Conservation (phyloP, 2,329 filamentous ascomycete genomes). For the Colletotrichum camelliae region DNA sequence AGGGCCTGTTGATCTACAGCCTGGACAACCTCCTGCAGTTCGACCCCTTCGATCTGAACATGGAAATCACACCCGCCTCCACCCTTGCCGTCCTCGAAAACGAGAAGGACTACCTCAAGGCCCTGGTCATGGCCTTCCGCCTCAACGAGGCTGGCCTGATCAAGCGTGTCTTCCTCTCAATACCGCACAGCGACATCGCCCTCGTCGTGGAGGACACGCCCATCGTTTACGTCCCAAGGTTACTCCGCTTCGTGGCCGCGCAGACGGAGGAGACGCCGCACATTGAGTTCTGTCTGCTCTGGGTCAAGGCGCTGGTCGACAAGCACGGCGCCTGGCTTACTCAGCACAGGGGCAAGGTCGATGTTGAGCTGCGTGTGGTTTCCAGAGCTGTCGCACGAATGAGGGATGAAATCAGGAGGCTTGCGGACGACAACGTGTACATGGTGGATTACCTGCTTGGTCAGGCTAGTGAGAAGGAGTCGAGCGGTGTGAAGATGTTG, state of each 20-base stretch:
- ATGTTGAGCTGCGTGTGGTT: conserved; percentile 83
- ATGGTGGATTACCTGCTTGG: conserved; percentile 81
- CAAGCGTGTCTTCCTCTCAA: conserved; percentile 82
- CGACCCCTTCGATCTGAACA: conserved; percentile 94
- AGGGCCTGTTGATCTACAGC: conserved; percentile 92
- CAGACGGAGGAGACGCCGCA: conserved; percentile 91
- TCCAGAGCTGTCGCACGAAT: conserved; percentile 82
- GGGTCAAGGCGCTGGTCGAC: conserved; percentile 84
- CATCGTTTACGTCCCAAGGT: conserved; percentile 81
- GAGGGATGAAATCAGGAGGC: conserved; percentile 78
- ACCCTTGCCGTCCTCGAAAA: conserved; percentile 72
- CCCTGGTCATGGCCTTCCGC: conserved; percentile 95
- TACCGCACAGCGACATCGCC: conserved; percentile 75
- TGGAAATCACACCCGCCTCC: conserved; percentile 88
- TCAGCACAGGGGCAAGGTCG: conserved; percentile 78
- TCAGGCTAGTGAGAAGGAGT: conserved; percentile 41
- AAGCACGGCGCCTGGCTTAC: conserved; percentile 87
- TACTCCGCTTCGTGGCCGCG: conserved; percentile 86
- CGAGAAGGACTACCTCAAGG: conserved; percentile 85
- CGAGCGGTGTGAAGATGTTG: conserved; percentile 27
- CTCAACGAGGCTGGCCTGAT: conserved; percentile 86
- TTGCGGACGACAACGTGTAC: conserved; percentile 89
- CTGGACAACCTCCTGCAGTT: conserved; percentile 85
- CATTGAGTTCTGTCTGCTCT: conserved; percentile 91
- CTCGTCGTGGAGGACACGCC: conserved; percentile 83